Evolutionary conservation across 495 filamentous ascomycete species (phyloP), one percentile per base, ranked within the genome.

Genomic region (Aspergillus homomorphus): DNA sequence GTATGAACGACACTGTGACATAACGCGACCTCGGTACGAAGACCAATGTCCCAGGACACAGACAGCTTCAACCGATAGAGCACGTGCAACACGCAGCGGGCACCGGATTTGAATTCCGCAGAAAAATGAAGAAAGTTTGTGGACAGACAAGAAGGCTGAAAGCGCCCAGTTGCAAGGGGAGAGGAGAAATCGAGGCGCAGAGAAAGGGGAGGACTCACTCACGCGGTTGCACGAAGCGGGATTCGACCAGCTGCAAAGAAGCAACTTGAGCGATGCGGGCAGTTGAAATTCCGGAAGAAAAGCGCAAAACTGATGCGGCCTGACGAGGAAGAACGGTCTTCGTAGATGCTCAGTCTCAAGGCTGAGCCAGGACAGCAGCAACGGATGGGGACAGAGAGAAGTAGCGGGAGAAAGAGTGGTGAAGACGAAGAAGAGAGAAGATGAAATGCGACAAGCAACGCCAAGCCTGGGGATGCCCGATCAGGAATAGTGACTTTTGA

Each of bases 391-490:
- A 22, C 2, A 21, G 28, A 23, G 9, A 28, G 48, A 16, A 18
- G 24, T 5, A n/a, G 22, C n/a, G 15, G 22, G 4, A 16, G 48
- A 30, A 18, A 6, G 16, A 9, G 18, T 4, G 6, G 18, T 19
- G 23, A 5, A 19, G 48, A 51, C 15, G 15, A 43, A 19, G 20
- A 33, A 16, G 18, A 42, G 38, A 41, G 51, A 19, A 19, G 51
- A 53, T 28, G 30, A 54, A 33, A 54, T 23, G 28, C 38, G 41
- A 53, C 23, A 33, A n/a, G 41, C 28, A 53, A 26, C 20, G 48
- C 48, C 48, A 51, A 51, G 48, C 48, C 48, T 28, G 48, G 45
- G 48, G 16, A 28, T 24, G 48, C 48, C 48, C 23, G 24, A 51
- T 51, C 48, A 19, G 48, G 48, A 28, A 30, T 51, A 28, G 48